phyloP scores from a whole-genome alignment of 2,329 filamentous ascomycete genomes.

The Calonectria ilicicola region DNA sequence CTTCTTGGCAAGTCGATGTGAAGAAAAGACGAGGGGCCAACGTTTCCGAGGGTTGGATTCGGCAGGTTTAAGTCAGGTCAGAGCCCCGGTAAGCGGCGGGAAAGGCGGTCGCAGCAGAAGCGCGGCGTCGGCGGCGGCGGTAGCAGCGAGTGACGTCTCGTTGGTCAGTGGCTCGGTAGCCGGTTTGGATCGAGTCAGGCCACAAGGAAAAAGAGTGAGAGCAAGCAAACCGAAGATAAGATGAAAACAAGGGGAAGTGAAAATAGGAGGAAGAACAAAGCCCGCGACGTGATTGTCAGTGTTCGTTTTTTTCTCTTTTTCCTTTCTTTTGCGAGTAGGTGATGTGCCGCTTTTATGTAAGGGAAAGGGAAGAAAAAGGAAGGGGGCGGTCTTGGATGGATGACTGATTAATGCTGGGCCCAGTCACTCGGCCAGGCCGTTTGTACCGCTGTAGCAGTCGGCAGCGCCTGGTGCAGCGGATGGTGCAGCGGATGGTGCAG shows the following conservation, averaged over 20 bases:
- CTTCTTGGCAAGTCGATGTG: conserved; percentile 1
- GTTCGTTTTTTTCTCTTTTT: background rate
- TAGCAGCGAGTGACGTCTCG: conserved; percentile 16
- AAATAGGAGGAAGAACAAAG: background rate
- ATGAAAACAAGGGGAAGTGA: background rate
- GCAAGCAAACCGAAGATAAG: background rate
- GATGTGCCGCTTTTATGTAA: conserved; percentile 5
- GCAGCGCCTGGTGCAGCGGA: background rate
- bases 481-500: no score
- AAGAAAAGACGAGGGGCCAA: conserved; percentile 9
- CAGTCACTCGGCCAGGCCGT: conserved; percentile 22
- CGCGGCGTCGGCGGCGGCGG: conserved; percentile 34
- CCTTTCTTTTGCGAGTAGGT: background rate
- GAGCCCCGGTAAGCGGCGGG: conserved; percentile 32
- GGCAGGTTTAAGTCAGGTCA: conserved; percentile 40
- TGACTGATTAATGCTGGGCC: background rate
- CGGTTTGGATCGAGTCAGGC: conserved; percentile 19
- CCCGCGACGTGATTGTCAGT: background rate
- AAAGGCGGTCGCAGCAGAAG: conserved; percentile 43
- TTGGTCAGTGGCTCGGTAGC: conserved; percentile 9
- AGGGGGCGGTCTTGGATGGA: background rate
- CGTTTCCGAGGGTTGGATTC: conserved; percentile 20
- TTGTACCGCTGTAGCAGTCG: background rate
- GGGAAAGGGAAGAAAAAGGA: background rate
- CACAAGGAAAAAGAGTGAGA: conserved; percentile 4